Evolutionary conservation across 257 asterid species (phyloP).

Genomic region (Solanum okadae): DNA sequence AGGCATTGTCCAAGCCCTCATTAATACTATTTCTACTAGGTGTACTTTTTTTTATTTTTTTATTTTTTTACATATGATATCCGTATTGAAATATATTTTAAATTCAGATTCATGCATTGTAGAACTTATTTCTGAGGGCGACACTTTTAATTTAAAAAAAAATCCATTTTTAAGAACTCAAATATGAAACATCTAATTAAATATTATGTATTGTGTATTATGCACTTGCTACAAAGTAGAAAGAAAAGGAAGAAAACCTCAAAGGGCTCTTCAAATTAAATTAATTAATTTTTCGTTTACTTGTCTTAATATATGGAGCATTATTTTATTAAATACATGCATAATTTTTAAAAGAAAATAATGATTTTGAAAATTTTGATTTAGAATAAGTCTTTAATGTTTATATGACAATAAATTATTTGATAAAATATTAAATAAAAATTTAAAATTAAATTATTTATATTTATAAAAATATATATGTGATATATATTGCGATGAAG

Average conservation of each 20-base stretch:
- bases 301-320: background rate
- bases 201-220: background rate
- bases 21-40: slow-evolving; percentile 2
- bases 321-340: background rate
- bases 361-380: background rate
- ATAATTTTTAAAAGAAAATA: background rate
- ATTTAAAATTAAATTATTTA: background rate
- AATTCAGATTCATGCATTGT: background rate
- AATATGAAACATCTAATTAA: background rate
- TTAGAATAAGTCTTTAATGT: background rate
- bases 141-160: background rate
- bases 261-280: background rate
- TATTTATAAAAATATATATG: background rate
- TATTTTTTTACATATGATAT: background rate
- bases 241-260: background rate
- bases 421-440: background rate
- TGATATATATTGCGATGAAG: background rate
- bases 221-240: background rate
- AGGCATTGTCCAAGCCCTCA: background rate
- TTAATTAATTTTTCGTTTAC: background rate
- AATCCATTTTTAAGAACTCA: background rate
- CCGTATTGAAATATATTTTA: background rate
- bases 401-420: background rate
- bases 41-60: background rate
- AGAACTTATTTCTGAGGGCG: fast-evolving